Base-by-base conservation (phyloP, 176 grass and related monocot species). In the Dactylis glomerata region DNA sequence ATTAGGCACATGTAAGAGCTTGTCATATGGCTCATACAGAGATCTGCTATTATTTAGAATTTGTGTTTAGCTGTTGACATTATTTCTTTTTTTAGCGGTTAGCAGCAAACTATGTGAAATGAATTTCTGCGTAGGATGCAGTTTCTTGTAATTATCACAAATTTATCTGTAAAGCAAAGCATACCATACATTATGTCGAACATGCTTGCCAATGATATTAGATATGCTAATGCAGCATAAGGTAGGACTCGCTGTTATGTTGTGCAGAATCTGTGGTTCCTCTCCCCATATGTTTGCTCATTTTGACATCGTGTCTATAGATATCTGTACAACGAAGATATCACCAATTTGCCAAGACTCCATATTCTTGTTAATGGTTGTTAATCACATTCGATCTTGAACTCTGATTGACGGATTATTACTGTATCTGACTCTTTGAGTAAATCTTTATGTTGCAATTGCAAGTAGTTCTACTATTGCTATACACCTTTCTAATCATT, bases 401-500 rank as follows among this genome's bases (percentile, higher is more conserved):
- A 46, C 40, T 47, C 65, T 47, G 27, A 52, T 81, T 12, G 79
- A 38, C n/a, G 61, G 13, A 80, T 80, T 49, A 52, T 73, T 74
- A 50, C 71, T 49, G 16, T 20, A 26, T 68, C 20, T 49, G 62
- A 50, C 44, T 36, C 13, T 31, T 59, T 64, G 55, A 84, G 37
- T 55, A 82, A 70, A 76, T 55, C 61, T 69, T 69, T 67, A 82
- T 54, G 28, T 73, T 59, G 36, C 23, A 58, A 44, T 45, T 73
- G 67, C 15, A 37, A 72, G 13, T 81, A 66, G 42, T 22, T 69
- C 34, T 72, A 40, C 36, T 71, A 57, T 23, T 56, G 31, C 8
- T 68, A 19, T 55, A 55, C 13, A 38, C 16, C 58, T 45, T 57
- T 87, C 31, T 73, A 72, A 79, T 73, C 36, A 34, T 8, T 84